Conservation (phyloP, 2,329 filamentous ascomycete genomes). For the Hymenoscyphus scutula region DNA sequence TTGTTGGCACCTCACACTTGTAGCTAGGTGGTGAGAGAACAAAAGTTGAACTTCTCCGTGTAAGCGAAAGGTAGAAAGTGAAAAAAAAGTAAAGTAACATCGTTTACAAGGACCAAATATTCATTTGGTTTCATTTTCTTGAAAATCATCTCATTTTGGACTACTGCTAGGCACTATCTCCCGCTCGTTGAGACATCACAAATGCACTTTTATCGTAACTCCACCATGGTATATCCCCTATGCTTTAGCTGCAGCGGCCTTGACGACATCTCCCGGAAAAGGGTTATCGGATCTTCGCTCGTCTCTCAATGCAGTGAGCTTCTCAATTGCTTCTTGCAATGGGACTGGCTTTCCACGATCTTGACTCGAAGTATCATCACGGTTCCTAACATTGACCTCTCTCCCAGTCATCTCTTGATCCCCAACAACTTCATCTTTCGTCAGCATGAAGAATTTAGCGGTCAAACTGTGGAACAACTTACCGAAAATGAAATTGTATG, state of each 20-base stretch:
- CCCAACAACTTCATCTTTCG: conserved; percentile 51
- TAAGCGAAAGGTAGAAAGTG: no score
- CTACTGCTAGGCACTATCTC: not conserved
- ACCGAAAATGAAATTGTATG: conserved; percentile 84
- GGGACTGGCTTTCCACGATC: conserved; percentile 58
- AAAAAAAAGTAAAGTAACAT: not conserved
- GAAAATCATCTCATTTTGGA: not conserved
- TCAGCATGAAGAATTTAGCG: conserved; percentile 14
- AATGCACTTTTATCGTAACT: not conserved
- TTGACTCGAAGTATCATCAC: conserved; percentile 61
- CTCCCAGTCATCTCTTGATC: conserved; percentile 59
- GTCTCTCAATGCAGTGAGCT: conserved; percentile 51
- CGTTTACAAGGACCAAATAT: not conserved
- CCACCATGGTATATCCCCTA: not conserved
- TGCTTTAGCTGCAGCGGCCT: conserved; percentile 13
- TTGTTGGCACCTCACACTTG: no score
- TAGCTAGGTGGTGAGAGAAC: no score
- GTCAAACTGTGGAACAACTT: conserved; percentile 32
- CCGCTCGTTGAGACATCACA: not conserved
- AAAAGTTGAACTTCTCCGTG: no score
- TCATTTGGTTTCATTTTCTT: not conserved
- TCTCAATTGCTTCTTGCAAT: conserved; percentile 55
- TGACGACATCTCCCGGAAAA: conserved; percentile 35
- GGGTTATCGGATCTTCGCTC: conserved; percentile 43
- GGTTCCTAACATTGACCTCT: conserved; percentile 62